Percentiles rank a stretch among this genome's conserved stretches.
Evolutionary conservation across 2,329 filamentous ascomycete species (phyloP).

Genomic region (Coniochaeta sp.): DNA sequence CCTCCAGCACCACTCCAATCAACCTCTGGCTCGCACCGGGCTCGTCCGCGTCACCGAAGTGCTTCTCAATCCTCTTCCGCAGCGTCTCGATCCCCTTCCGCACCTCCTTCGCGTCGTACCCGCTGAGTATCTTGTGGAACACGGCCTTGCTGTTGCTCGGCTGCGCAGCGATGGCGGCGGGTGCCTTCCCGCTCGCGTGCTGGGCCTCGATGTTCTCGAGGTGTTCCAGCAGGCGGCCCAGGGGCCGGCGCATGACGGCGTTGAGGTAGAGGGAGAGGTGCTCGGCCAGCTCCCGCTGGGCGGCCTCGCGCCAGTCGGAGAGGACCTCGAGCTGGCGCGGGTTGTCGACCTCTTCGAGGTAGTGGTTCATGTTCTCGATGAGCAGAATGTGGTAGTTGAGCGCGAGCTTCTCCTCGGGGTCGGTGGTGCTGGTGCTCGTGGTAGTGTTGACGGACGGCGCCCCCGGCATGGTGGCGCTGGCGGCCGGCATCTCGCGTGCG

Average conservation of each 20-base stretch:
- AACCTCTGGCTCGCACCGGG: slow-evolving; percentile 54
- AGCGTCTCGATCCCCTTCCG: slow-evolving; percentile 84
- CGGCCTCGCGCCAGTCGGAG: slow-evolving; percentile 75
- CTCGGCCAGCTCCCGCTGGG: slow-evolving; percentile 70
- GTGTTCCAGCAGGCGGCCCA: slow-evolving; percentile 88
- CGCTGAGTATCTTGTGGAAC: slow-evolving; percentile 79
- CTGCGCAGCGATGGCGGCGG: slow-evolving; percentile 64
- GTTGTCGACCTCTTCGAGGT: slow-evolving; percentile 84
- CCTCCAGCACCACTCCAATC: slow-evolving; percentile 49
- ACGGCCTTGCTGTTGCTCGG: slow-evolving; percentile 75
- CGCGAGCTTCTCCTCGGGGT: slow-evolving; percentile 86
- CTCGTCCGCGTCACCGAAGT: slow-evolving; percentile 79
- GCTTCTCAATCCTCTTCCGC: slow-evolving; percentile 90
- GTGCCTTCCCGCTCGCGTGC: slow-evolving; percentile 50
- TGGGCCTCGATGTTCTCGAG: slow-evolving; percentile 81
- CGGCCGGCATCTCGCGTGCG: slow-evolving; percentile 60
- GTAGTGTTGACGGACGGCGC: background rate
- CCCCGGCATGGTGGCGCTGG: slow-evolving; percentile 19
- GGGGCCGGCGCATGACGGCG: slow-evolving; percentile 78
- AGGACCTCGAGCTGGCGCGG: slow-evolving; percentile 66
- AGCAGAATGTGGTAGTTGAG: slow-evolving; percentile 95
- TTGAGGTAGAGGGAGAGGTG: slow-evolving; percentile 84
- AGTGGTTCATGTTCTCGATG: slow-evolving; percentile 99
- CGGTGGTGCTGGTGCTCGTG: slow-evolving; percentile 19
- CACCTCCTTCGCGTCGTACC: slow-evolving; percentile 78